phyloP scores from a whole-genome alignment of 2,329 filamentous ascomycete species.

The Claviceps purpurea region DNA sequence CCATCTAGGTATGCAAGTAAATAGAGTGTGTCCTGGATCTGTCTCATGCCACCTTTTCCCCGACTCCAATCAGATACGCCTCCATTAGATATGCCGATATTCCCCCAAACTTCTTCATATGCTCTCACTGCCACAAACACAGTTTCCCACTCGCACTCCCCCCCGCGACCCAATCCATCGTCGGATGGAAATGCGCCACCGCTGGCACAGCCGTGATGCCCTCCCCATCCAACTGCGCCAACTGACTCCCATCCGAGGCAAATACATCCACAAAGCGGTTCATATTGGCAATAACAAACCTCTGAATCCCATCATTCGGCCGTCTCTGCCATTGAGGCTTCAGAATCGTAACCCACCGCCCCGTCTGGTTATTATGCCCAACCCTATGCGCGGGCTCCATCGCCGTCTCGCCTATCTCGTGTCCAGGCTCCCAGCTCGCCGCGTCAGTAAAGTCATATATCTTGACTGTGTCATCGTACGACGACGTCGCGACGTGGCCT shows the following conservation, averaged over 20 bases:
- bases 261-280: conserved; percentile 93
- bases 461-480: conserved; percentile 91
- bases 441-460: conserved; percentile 66
- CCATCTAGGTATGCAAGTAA: background rate
- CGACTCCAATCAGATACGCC: background rate
- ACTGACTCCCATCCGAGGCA: conserved; percentile 65
- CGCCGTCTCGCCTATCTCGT: conserved; percentile 42
- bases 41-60: too few species aligned
- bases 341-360: conserved; percentile 75
- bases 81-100: background rate
- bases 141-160: conserved; percentile 88
- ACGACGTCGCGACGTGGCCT: conserved; percentile 80
- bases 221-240: conserved; percentile 78
- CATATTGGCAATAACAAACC: conserved; percentile 94
- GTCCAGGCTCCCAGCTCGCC: conserved; percentile 42
- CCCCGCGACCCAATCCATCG: conserved; percentile 79
- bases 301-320: conserved; percentile 66
- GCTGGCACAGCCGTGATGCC: conserved; percentile 91
- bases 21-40: too few species aligned
- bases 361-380: conserved; percentile 89
- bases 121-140: conserved; percentile 65
- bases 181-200: conserved; percentile 81
- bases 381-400: conserved; percentile 60
- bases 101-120: too few species aligned
- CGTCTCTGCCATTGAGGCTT: conserved; percentile 80